A percentile compares a stretch with the other conserved stretches of the same genome.
Evolutionary conservation across 495 filamentous ascomycete species (phyloP).

Genomic region (Mycothermus thermophilus): DNA sequence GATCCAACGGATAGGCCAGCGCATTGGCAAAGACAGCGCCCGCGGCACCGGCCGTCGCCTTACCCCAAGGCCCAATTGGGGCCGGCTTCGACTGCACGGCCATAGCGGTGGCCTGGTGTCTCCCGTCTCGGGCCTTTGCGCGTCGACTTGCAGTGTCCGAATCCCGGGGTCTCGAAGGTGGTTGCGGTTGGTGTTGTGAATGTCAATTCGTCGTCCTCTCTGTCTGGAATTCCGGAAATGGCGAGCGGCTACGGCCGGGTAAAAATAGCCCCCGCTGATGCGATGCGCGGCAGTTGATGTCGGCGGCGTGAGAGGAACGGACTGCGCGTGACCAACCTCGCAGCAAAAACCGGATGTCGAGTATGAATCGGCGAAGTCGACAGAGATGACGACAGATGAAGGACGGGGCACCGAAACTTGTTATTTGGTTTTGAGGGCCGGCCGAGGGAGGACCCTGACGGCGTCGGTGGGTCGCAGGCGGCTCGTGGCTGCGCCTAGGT

Average conservation of each 20-base stretch:
- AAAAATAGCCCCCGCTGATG: constrained; percentile 6
- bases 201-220: too few species aligned
- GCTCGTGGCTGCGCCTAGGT: too few species aligned
- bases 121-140: not conserved
- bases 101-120: constrained; percentile 36
- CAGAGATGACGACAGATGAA: not conserved
- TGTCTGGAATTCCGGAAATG: not conserved
- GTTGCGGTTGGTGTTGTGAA: too few species aligned
- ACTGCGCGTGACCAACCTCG: too few species aligned
- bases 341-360: too few species aligned
- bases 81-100: constrained; percentile 65
- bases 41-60: constrained; percentile 80
- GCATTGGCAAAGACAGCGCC: constrained; percentile 93
- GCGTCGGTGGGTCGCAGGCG: too few species aligned
- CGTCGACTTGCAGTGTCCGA: not conserved
- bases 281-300: constrained; percentile 8
- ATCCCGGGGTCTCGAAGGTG: too few species aligned
- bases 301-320: constrained; percentile 1
- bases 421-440: too few species aligned
- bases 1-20: constrained; percentile 89
- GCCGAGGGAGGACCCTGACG: too few species aligned
- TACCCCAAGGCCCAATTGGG: constrained; percentile 80
- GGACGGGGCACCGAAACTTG: too few species aligned
- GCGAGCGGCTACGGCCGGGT: constrained; percentile 3
- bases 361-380: not conserved